These are phyloP conservation scores for Abrus precatorius DNA, from an alignment of 306 rosid genomes.

Conservation along the genomic window DNA sequence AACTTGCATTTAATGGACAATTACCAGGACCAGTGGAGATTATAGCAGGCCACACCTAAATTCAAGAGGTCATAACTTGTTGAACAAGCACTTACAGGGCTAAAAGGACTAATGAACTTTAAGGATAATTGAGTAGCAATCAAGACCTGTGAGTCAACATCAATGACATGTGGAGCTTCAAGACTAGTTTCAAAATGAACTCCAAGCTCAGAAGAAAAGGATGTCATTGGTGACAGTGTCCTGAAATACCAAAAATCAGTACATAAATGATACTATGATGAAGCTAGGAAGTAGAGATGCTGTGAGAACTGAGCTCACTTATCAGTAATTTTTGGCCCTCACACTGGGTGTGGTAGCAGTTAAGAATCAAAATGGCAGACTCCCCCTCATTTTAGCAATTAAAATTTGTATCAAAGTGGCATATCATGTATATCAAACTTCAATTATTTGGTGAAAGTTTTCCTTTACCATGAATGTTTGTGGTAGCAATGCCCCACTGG, in stretches of 20 bases:
- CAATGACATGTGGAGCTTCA: constrained; percentile 97
- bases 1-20: constrained; percentile 90
- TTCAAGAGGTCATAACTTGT: constrained; percentile 45
- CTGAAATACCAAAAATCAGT: constrained; percentile 56
- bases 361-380: constrained; percentile 23
- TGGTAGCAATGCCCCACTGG: constrained; percentile 21
- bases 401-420: background rate
- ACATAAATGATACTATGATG: constrained; percentile 29
- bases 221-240: constrained; percentile 91
- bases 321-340: constrained; percentile 18
- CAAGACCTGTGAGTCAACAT: constrained; percentile 80
- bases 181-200: constrained; percentile 84
- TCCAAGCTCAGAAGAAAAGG: constrained; percentile 97
- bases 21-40: constrained; percentile 85
- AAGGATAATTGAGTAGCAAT: constrained; percentile 39
- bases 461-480: constrained; percentile 31
- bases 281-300: constrained; percentile 34
- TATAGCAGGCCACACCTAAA: constrained; percentile 93
- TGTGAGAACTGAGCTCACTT: constrained; percentile 23
- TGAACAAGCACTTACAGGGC: constrained; percentile 46
- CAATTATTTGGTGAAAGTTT: constrained; percentile 27
- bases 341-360: constrained; percentile 35
- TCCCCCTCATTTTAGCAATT: background rate
- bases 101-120: constrained; percentile 37
- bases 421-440: background rate